Base-by-base conservation (phyloP, 208 protist species). In the Leishmania braziliensis region DNA sequence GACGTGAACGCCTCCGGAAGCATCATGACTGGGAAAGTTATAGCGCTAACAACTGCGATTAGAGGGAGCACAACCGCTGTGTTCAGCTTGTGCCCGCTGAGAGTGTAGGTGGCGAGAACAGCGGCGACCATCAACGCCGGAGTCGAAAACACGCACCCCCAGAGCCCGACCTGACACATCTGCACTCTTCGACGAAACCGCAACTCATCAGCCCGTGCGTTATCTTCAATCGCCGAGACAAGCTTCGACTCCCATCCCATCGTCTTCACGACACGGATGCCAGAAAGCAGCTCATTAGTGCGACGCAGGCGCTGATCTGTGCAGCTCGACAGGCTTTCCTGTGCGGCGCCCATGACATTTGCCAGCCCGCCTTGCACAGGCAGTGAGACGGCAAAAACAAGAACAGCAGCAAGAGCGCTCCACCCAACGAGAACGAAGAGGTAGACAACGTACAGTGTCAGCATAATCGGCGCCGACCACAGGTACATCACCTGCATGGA, bases 251-350 rank as follows among this genome's bases (percentile, higher is more conserved):
- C 97, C 96, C 95, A 98, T 14, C 90, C 91, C 89, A 97, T 98
- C 26, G 97, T 89, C 90, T 99, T 99, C 63, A 97, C 94, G 0
- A 99, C 84, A 46, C 95, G 90, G 6, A 99, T 98, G 2, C 92
- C 91, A 33, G 86, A 84, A 16, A 99, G 76, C 50, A 98, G 86
- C 82, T 99, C 97, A 82, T 97, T 98, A 16, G 95, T 97, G 18
- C 86, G 78, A 75, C 95, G 95, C 60, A 98, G 81, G 72, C 98
- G 93, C 39, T 80, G 84, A 83, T 99, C 98, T 2, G 88, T 98
- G 68, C 77, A 74, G 20, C 51, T 74, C 36, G 91, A 77, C 54
- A 54, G 91, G 9, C 58, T 50, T 36, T 23, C 56, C 26, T 88
- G 84, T 56, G 75, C 74, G 14, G 58, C 43, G 20, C 75, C 81